Conservation (phyloP, 164 flowering plant genomes). For the Tinospora cordifolia region DNA sequence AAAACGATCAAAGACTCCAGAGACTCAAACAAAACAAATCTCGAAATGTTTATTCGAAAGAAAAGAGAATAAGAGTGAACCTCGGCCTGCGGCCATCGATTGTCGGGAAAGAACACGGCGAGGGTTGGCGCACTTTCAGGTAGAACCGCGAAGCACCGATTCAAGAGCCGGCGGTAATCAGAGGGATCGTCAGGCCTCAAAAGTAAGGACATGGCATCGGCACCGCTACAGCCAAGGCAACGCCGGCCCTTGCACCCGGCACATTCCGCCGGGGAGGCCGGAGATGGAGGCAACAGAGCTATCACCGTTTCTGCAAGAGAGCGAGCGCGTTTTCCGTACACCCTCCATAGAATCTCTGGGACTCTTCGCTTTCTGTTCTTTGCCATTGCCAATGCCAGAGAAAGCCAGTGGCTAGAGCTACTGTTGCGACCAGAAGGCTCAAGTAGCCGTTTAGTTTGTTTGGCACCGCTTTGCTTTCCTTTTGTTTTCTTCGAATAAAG, state of each 20-base stretch:
- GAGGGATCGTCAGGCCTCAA: slow-evolving; percentile 36
- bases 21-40: neutral
- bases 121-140: slow-evolving; percentile 33
- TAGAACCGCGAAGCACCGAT: slow-evolving; percentile 40
- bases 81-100: slow-evolving; percentile 36
- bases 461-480: too few relatives aligned
- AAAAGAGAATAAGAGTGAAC: slow-evolving; percentile 17
- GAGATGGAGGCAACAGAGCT: slow-evolving; percentile 30
- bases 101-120: slow-evolving; percentile 15
- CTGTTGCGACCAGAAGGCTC: too few relatives aligned
- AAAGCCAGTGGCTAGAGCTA: too few relatives aligned
- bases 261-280: slow-evolving; percentile 13
- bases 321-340: slow-evolving; percentile 35
- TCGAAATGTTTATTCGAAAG: neutral
- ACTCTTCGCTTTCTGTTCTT: slow-evolving; percentile 18
- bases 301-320: slow-evolving; percentile 35
- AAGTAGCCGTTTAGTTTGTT: too few relatives aligned
- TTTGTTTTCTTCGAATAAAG: too few relatives aligned
- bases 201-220: slow-evolving; percentile 27
- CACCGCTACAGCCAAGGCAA: slow-evolving; percentile 33
- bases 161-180: slow-evolving; percentile 42
- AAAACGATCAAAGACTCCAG: too few relatives aligned
- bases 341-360: slow-evolving; percentile 47
- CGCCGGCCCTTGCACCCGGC: slow-evolving; percentile 26
- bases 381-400: too few relatives aligned